phyloP scores from a whole-genome alignment of 805 yeast species.

The Kuraishia piskuri region DNA sequence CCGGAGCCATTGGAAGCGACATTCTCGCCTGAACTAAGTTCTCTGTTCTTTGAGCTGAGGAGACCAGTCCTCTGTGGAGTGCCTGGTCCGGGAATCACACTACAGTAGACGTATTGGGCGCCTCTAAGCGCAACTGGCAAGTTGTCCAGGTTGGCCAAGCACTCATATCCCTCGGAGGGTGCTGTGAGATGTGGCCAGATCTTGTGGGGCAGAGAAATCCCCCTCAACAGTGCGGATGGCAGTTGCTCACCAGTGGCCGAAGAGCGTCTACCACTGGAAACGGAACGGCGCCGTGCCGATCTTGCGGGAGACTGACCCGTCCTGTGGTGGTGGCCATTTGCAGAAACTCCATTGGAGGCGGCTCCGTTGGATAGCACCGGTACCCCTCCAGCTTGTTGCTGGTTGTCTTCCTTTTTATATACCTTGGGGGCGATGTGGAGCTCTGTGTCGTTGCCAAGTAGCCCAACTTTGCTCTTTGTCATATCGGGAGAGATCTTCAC shows the following conservation, averaged over 20 bases:
- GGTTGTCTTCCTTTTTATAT: conserved; percentile 16
- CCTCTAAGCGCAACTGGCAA: conserved; percentile 9
- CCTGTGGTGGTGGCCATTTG: neutral
- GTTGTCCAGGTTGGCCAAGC: conserved; percentile 38
- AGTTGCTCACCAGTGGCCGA: conserved; percentile 6
- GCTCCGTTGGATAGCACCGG: neutral
- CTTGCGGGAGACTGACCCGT: neutral
- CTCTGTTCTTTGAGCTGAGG: conserved; percentile 15
- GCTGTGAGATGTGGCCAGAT: conserved; percentile 5
- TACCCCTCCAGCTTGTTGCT: no score
- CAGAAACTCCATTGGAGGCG: conserved; percentile 8
- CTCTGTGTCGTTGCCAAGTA: conserved; percentile 30
- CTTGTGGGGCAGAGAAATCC: conserved; percentile 46
- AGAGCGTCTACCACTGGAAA: conserved; percentile 20
- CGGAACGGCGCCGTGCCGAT: conserved; percentile 12
- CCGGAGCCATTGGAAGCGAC: no score
- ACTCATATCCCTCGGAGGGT: conserved; percentile 23
- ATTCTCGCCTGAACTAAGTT: conserved; percentile 4
- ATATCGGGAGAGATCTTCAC: conserved; percentile 22
- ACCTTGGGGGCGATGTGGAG: conserved; percentile 61
- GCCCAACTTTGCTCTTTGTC: conserved; percentile 21
- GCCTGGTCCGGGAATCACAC: conserved; percentile 45
- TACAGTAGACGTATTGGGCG: conserved; percentile 35
- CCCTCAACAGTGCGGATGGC: neutral
- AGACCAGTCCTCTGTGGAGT: conserved; percentile 14